phyloP scores from a whole-genome alignment of 2,329 filamentous ascomycete species.

The Ceratocystis cubensis region DNA sequence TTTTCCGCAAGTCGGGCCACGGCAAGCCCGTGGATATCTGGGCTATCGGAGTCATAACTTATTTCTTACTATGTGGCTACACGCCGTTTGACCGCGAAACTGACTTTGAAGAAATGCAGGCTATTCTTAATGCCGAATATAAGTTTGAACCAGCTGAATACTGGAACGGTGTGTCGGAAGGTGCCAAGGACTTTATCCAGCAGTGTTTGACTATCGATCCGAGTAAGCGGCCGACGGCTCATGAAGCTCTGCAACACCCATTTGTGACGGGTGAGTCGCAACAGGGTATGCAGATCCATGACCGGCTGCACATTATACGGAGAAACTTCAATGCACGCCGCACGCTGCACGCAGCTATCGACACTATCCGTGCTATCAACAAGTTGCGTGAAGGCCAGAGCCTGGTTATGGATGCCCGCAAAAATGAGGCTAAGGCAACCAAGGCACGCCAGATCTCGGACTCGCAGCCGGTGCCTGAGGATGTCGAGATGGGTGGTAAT shows the following conservation, averaged over 20 bases:
- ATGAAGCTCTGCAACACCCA: constrained; percentile 57
- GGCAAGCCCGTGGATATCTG: constrained; percentile 97
- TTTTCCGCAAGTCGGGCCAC: constrained; percentile 97
- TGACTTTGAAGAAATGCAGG: constrained; percentile 98
- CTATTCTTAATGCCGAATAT: constrained; percentile 93
- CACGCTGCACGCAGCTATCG: constrained; percentile 57
- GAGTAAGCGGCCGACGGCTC: constrained; percentile 74
- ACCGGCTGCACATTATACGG: constrained; percentile 56
- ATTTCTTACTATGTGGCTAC: constrained; percentile 95
- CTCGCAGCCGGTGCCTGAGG: constrained; percentile 17
- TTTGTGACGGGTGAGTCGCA: constrained; percentile 46
- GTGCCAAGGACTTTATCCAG: constrained; percentile 83
- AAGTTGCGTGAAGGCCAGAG: constrained; percentile 53
- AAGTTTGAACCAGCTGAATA: constrained; percentile 89
- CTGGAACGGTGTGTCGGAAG: constrained; percentile 83
- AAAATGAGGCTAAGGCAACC: background rate
- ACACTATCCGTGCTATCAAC: constrained; percentile 59
- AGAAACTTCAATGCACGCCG: constrained; percentile 62
- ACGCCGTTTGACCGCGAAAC: constrained; percentile 95
- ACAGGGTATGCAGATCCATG: constrained; percentile 42
- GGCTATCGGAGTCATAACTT: constrained; percentile 97
- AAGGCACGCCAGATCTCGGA: constrained; percentile 9
- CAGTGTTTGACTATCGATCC: constrained; percentile 86
- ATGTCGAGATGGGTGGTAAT: constrained; percentile 20
- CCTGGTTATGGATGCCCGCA: constrained; percentile 45